These are phyloP conservation scores for Monosporascus sp. DNA, from an alignment of 2,329 filamentous ascomycete species.

Conservation along the genomic window DNA sequence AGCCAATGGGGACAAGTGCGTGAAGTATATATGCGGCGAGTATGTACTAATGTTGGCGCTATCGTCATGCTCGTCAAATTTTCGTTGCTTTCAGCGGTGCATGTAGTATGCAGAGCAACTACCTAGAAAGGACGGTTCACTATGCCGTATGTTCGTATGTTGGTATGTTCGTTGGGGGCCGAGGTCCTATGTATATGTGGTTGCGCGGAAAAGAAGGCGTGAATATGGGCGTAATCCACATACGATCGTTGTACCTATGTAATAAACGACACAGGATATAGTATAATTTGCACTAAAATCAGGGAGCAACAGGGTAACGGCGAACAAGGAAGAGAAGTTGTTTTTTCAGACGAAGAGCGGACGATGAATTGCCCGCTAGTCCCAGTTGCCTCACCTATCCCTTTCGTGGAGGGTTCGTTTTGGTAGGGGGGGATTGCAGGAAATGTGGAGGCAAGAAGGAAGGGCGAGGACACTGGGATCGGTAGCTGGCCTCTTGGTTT, in stretches of 20 bases:
- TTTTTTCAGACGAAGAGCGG: not conserved
- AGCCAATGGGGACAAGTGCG: not conserved
- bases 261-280: not conserved
- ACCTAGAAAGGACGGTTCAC: not conserved
- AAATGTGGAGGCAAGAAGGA: not conserved
- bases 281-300: not conserved
- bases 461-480: conserved; percentile 1
- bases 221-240: not conserved
- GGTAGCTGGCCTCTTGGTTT: conserved; percentile 1
- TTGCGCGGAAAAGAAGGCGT: not conserved
- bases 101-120: not conserved
- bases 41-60: not conserved
- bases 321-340: not conserved
- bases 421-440: not conserved
- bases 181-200: not conserved
- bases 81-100: not conserved
- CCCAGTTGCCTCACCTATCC: not conserved
- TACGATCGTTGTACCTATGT: not conserved
- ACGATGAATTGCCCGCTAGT: not conserved
- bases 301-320: not conserved
- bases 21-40: not conserved
- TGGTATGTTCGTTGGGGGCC: not conserved
- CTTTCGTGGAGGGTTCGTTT: not conserved
- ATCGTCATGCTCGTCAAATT: not conserved
- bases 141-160: not conserved